Percentiles rank a stretch among this genome's conserved stretches.
Conservation (phyloP, 1,139 yeast genomes). For the Pichia sp. region DNA sequence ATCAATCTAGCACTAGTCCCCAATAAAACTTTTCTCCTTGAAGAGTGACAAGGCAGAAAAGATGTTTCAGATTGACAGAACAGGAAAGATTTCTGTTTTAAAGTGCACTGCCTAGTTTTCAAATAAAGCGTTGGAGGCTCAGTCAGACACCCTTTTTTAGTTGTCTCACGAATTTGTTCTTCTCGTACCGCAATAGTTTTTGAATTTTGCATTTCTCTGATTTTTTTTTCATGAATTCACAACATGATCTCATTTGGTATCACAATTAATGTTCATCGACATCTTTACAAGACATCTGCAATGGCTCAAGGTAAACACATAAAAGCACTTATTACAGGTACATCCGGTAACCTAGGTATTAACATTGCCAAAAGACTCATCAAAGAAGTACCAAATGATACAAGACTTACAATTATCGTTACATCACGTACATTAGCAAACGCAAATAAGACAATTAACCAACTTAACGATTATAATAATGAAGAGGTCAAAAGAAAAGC, state of each 20-base stretch:
- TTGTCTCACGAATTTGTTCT: no score
- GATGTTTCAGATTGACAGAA: not conserved
- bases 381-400: conserved; percentile 45
- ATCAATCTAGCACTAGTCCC: no score
- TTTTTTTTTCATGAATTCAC: no score
- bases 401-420: conserved; percentile 67
- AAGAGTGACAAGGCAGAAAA: not conserved
- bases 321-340: conserved; percentile 56
- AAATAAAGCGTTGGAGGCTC: no score
- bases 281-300: not conserved
- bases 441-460: conserved; percentile 66
- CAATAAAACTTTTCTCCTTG: no score
- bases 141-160: no score
- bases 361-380: conserved; percentile 77
- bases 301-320: conserved; percentile 21
- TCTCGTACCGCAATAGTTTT: not conserved
- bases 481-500: conserved; percentile 36
- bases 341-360: conserved; percentile 74
- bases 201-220: not conserved
- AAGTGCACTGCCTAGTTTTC: not conserved
- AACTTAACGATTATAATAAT: conserved; percentile 47
- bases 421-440: conserved; percentile 85
- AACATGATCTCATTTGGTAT: no score
- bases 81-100: not conserved
- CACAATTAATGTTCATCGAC: no score